A percentile compares a stretch with the other conserved stretches of the same genome.
Conservation (phyloP, 2,329 filamentous ascomycete genomes). For the Clonostachys rosea region DNA sequence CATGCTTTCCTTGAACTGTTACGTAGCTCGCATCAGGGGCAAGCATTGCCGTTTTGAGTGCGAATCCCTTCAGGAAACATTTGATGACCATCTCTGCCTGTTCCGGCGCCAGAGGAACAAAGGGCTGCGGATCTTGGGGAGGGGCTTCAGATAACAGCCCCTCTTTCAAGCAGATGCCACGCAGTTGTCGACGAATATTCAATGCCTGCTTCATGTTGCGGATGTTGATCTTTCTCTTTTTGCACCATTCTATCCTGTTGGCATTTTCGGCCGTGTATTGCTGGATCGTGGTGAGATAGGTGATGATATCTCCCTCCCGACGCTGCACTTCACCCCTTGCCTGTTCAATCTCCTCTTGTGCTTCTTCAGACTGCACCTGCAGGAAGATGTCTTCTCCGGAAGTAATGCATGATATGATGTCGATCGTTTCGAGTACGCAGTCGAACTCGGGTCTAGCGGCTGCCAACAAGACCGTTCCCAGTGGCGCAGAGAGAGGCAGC, state of each 20-base stretch:
- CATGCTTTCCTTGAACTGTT: slow-evolving; percentile 54
- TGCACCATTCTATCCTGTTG: slow-evolving; percentile 54
- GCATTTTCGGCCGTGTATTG: slow-evolving; percentile 52
- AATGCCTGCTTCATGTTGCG: slow-evolving; percentile 60
- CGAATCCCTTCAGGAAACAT: slow-evolving; percentile 60
- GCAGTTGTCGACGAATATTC: slow-evolving; percentile 58
- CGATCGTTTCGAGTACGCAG: slow-evolving; percentile 78
- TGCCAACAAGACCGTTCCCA: slow-evolving; percentile 79
- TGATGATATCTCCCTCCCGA: slow-evolving; percentile 61
- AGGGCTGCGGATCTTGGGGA: slow-evolving; percentile 49
- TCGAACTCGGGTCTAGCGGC: slow-evolving; percentile 66
- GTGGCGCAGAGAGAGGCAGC: slow-evolving; percentile 76
- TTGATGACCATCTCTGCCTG: slow-evolving; percentile 48
- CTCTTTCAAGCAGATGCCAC: slow-evolving; percentile 48
- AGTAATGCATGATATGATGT: slow-evolving; percentile 67
- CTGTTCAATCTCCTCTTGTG: slow-evolving; percentile 46
- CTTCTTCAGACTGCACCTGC: slow-evolving; percentile 53
- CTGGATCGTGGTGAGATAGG: slow-evolving; percentile 59
- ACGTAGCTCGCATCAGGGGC: slow-evolving; percentile 57
- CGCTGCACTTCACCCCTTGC: slow-evolving; percentile 52
- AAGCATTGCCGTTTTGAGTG: slow-evolving; percentile 54
- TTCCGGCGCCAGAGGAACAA: slow-evolving; percentile 48
- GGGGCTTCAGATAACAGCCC: slow-evolving; percentile 40
- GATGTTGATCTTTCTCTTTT: slow-evolving; percentile 47
- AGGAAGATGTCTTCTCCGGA: slow-evolving; percentile 60